Base-by-base conservation (phyloP, 257 asterid genomes). In the Nicotiana otophora region DNA sequence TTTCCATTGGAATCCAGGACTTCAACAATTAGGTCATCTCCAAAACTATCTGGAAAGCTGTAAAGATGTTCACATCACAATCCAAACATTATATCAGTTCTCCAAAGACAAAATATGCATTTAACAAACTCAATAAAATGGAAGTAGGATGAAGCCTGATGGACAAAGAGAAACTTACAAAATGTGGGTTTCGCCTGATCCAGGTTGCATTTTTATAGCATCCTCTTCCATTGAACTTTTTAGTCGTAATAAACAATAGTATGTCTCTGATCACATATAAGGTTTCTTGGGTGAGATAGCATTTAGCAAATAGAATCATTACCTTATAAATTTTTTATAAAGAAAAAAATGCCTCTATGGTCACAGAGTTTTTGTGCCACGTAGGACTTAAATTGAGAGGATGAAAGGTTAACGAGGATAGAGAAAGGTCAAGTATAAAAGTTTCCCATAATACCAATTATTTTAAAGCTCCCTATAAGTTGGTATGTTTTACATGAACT, bases 21-120 rank as follows among this genome's bases (percentile, higher is more conserved):
- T 83, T 89, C 92, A 53, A 89, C 80, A 33, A 89, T 74, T 39
- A 89, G 85, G 82, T 89, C 92, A 76, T 89, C 92, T 68, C 91
- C 92, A 46, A 86, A 83, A 64, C 91, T 85, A 85, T 89, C 92
- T 76, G 92, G 92, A 83, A 89, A 89, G 83, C 92, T 89, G 92
- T 85, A 79, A 20, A 77, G 86, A 76, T 72, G 82, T 85, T 84
- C 87, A 53, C 62, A 62, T 31, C 39, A 78, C 11, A 70, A 51
- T 76, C 80, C 80, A 75, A 53, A 53, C 5, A 81, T 12, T 54
- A 51, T 30, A 67, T 26, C 78, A 66, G 51, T 33, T 53, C 19
- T n/a, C 68, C 62, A 67, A 70, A 81, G 67, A 67, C 36, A 66
- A 51, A 34, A 66, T 19, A 82, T 66, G 62, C 79, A 83, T 20